Evolutionary conservation across 306 rosid species (phyloP), one percentile per base, ranked within the genome.

Genomic region (Begonia fuchsioides): DNA sequence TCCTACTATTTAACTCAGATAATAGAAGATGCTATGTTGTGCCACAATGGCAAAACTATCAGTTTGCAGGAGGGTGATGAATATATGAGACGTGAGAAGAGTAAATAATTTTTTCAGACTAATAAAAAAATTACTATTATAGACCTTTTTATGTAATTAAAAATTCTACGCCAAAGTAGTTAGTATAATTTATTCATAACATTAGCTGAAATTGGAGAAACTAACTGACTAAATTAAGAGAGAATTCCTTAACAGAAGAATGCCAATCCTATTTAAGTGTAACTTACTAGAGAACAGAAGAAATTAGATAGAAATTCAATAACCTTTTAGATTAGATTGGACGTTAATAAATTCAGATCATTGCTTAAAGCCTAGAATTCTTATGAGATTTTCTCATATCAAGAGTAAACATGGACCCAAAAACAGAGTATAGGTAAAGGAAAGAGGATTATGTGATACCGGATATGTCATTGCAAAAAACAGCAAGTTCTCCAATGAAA

Each of bases 401-500:
- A 19, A 19, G 3, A 1, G 26, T 19, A n/a, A 19, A 19, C 4
- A 19, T 19, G 26, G 26, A 19, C 26, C 26, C 26, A 19, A 19
- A 19, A 19, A 19, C 26, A 19, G 26, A 19, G 4, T 19, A 19
- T 4, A 19, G 2, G 46, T 13, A 17, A 17, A 32, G 55, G 44
- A 38, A 13, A 8, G 12, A 64, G 52, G 60, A 69, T 60, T 51
- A 59, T 59, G 41, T 41, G 84, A 60, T 90, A 90, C 98, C 57
- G 92, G 95, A 51, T 84, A 90, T 67, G 61, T 79, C 60, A 73
- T 65, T 17, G 94, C 94, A 58, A 90, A 82, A 73, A 53, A 90
- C 73, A 90, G 60, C 76, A 90, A 75, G 69, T 90, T 90, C 87
- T 90, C 96, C 81, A 90, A 73, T 49, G 98, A 90, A 60, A 90